Evolutionary conservation across 441 rosid species (phyloP), one percentile per base, ranked within the genome.

Genomic region (Erodium texanum): DNA sequence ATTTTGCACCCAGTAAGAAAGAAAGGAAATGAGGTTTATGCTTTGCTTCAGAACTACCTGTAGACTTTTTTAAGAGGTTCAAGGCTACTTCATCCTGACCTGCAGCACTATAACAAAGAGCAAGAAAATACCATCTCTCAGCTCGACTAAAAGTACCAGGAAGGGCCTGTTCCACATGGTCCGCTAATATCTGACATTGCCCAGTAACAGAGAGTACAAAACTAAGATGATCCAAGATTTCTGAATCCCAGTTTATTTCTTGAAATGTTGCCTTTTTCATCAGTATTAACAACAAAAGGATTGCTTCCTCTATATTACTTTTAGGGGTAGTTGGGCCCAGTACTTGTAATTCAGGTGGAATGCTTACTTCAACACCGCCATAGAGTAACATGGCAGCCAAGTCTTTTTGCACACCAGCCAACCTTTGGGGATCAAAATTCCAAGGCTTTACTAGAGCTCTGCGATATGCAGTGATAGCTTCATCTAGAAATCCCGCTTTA

Each of bases 121-220:
- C 92, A 62, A 91, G 94, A 76, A 85, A 70, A 78, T 87, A 86
- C 96, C 97, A 94, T 75, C 97, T 86, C 66, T 88, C 96, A 54
- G 84, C 84, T 71, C 96, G 82, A 45, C 71, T 70, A 63, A 86
- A 91, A 70, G 78, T 76, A 52, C 96, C 91, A 0, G 97, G 99
- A 76, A 83, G 82, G 69, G 72, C 82, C 81, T 82, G 88, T 82
- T 91, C 97, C 62, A 86, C 81, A 77, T 89, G 85, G 70, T 75
- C 77, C 6, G 96, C 97, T 68, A 91, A 73, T 70, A 86, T 75
- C 67, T 87, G 90, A 66, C 74, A 88, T 64, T 82, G 84, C 65
- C 91, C 96, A 2, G 84, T 71, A 73, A 89, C 72, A 43, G 97
- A 84, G 23, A 94, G 87, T 7, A 96, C 97, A 65, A 78, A 94